Evolutionary conservation across 2,329 filamentous ascomycete genomes (phyloP).

Genomic region (Westerdykella ornata): DNA sequence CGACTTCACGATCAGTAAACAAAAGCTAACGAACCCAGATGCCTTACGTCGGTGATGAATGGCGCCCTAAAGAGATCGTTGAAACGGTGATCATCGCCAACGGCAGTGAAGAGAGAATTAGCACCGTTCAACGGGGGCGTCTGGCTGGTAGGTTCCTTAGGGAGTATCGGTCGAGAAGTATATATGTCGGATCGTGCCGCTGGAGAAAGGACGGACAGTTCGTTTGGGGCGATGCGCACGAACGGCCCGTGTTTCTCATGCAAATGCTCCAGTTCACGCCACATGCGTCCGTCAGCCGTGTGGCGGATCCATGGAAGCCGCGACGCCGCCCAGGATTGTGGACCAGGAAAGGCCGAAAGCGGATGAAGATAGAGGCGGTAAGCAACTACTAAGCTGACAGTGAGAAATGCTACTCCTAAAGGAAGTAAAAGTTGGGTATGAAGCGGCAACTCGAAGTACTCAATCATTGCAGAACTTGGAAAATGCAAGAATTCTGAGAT

Average conservation of each 20-base stretch:
- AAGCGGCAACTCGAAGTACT: too few species aligned
- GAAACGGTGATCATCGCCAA: too few species aligned
- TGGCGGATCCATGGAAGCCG: conserved; percentile 28
- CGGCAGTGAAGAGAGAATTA: background rate
- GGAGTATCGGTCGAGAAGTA: conserved; percentile 5
- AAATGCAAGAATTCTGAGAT: too few species aligned
- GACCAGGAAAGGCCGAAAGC: conserved; percentile 11
- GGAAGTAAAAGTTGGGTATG: too few species aligned
- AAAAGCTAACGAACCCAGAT: too few species aligned
- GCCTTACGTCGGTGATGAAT: too few species aligned
- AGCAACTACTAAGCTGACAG: background rate
- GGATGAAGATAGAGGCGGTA: conserved; percentile 18
- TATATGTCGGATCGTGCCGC: conserved; percentile 43
- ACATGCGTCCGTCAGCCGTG: conserved; percentile 12
- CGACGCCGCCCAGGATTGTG: conserved; percentile 23
- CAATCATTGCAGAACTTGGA: too few species aligned
- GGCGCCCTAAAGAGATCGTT: too few species aligned
- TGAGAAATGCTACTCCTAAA: too few species aligned
- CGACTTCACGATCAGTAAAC: too few species aligned
- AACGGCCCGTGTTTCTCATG: conserved; percentile 35
- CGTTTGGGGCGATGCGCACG: conserved; percentile 44
- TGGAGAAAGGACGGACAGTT: conserved; percentile 41
- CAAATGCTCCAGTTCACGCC: conserved; percentile 8
- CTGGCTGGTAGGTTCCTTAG: background rate
- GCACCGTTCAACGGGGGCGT: conserved; percentile 1